Percentiles rank a stretch among this genome's conserved stretches.
phyloP scores from a whole-genome alignment of 1,284 basidiomycete species.

The Ceraceosorus guamensis region DNA sequence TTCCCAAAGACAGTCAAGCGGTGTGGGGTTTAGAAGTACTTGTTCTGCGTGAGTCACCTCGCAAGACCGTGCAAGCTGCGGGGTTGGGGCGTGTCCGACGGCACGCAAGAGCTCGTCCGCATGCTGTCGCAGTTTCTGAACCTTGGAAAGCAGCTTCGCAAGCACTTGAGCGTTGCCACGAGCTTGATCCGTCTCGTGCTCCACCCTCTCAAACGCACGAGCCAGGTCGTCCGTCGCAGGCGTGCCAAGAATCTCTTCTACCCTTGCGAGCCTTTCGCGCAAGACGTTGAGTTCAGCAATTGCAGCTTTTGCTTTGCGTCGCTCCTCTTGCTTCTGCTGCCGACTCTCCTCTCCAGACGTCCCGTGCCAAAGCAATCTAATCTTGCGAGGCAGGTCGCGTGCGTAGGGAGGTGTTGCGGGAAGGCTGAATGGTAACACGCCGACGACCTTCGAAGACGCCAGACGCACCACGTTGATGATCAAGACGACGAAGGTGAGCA shows the following conservation, averaged over 20 bases:
- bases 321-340: constrained; percentile 10
- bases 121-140: too few species aligned
- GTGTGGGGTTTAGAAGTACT: too few species aligned
- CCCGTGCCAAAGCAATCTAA: constrained; percentile 42
- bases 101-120: too few species aligned
- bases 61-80: too few species aligned
- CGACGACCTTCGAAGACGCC: constrained; percentile 3
- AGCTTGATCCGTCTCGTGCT: not conserved
- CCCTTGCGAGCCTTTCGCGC: too few species aligned
- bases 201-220: not conserved
- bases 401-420: constrained; percentile 19
- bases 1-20: too few species aligned
- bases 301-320: not conserved
- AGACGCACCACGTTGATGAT: constrained; percentile 5
- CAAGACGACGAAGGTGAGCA: constrained; percentile 11
- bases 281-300: not conserved
- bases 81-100: too few species aligned
- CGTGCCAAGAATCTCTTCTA: too few species aligned
- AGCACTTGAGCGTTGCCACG: not conserved
- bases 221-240: too few species aligned
- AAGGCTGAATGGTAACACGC: constrained; percentile 8
- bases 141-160: too few species aligned
- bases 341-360: constrained; percentile 32
- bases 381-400: constrained; percentile 14
- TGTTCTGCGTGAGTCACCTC: too few species aligned